Evolutionary conservation across 2,329 filamentous ascomycete genomes (phyloP).

Genomic region (Monilinia fructigena): DNA sequence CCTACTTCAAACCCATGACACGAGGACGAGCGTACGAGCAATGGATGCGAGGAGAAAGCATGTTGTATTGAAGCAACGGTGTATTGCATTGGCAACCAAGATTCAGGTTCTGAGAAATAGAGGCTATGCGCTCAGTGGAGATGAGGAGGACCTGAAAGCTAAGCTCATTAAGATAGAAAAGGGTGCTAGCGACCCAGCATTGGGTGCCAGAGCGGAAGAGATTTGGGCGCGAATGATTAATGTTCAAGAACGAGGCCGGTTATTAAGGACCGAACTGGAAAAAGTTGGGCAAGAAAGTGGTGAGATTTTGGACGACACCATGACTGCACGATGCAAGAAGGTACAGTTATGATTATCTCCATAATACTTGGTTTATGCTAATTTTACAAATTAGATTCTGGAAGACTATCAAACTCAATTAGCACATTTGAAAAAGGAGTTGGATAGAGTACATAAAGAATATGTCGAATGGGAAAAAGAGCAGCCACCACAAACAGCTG

Average conservation of each 20-base stretch:
- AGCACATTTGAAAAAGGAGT: constrained; percentile 67
- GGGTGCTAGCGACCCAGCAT: constrained; percentile 69
- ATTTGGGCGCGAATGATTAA: constrained; percentile 80
- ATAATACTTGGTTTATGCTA: constrained; percentile 24
- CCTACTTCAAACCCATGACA: constrained; percentile 73
- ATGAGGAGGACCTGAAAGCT: constrained; percentile 75
- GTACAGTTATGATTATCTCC: constrained; percentile 46
- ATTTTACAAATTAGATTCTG: constrained; percentile 56
- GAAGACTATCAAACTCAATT: constrained; percentile 82
- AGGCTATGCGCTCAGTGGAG: constrained; percentile 75
- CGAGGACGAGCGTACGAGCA: constrained; percentile 71
- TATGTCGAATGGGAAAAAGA: constrained; percentile 53
- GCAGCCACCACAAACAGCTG: constrained; percentile 30
- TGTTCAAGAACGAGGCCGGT: constrained; percentile 68
- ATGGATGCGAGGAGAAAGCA: constrained; percentile 72
- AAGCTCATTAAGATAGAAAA: constrained; percentile 69
- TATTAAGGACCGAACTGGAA: constrained; percentile 71
- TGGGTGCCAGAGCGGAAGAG: constrained; percentile 76
- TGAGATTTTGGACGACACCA: constrained; percentile 65
- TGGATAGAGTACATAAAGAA: constrained; percentile 53
- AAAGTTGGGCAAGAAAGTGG: constrained; percentile 58
- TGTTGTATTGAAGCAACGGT: constrained; percentile 68
- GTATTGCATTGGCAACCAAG: constrained; percentile 71
- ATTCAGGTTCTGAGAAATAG: constrained; percentile 79
- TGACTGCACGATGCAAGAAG: constrained; percentile 71